phyloP scores from a whole-genome alignment of 2,329 filamentous ascomycete species.

The Penicillium decumbens region DNA sequence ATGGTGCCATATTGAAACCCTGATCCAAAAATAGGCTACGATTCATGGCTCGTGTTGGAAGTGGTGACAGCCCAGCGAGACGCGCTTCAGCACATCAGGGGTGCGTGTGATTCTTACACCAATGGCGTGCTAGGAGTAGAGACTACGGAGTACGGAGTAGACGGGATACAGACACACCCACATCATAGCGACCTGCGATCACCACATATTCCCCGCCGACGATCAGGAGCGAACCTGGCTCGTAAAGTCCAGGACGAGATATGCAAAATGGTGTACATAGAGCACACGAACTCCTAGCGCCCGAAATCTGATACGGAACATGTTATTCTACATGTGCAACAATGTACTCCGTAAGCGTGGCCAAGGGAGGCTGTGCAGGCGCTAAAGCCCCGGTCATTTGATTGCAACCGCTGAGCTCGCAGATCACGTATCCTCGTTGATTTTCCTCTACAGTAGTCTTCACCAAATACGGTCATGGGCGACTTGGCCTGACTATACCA shows the following conservation, averaged over 20 bases:
- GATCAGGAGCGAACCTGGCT: slow-evolving; percentile 4
- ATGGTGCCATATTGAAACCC: background rate
- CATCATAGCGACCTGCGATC: slow-evolving; percentile 11
- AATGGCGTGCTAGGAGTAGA: slow-evolving; percentile 1
- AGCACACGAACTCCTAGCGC: background rate
- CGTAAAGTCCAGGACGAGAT: background rate
- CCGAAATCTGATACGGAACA: background rate
- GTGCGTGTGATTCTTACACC: too few relatives aligned
- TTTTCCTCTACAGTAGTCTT: background rate
- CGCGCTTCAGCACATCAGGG: background rate
- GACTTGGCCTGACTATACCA: background rate
- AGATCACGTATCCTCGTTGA: slow-evolving; percentile 3
- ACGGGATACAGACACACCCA: background rate
- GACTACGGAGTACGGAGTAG: background rate
- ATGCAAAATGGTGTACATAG: background rate
- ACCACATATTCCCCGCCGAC: background rate
- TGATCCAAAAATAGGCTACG: slow-evolving; percentile 10
- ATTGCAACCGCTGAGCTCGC: slow-evolving; percentile 2
- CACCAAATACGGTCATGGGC: background rate
- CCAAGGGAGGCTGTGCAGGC: slow-evolving; percentile 16
- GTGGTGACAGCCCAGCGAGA: background rate
- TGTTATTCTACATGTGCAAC: background rate
- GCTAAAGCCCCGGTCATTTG: slow-evolving; percentile 5
- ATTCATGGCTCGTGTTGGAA: background rate
- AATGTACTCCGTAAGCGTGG: background rate